Evolutionary conservation across 371 early-diverging fungal species (phyloP), one percentile per base, ranked within the genome.

Genomic region (Mortierella sp.): DNA sequence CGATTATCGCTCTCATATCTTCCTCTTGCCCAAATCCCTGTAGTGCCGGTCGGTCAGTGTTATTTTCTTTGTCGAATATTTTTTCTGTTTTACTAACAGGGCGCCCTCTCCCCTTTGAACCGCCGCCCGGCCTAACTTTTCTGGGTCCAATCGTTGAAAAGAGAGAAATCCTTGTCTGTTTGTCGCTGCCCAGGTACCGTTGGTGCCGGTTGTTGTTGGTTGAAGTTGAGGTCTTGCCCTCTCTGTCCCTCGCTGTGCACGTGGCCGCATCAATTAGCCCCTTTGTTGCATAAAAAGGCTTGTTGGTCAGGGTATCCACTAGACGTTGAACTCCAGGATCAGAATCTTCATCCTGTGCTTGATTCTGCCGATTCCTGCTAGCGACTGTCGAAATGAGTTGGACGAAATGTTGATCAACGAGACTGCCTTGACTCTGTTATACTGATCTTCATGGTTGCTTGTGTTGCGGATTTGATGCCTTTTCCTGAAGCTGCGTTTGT

Each of bases 1-100:
- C 38, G 68, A 68, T 68, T 38, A 65, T 68, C 68, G 68, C 68
- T 68, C 68, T 68, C 68, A 68, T 21, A 65, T 68, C 34, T 21
- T 34, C 63, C 34, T 38, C 24, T 63, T 34, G 5, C 68, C 7
- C 8, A 2, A 47, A 47, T 21, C 42, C 34, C 44, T 38, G 68
- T 2, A 21, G 68, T 24, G 68, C 44, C 42, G 24, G 68, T 68
- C 44, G 21, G 68, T 68, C 68, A 24, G 68, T 68, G 68, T 42
- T 68, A 26, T 57, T 31, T 63, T 34, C 38, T 34, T 38, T 38
- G 38, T 38, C 24, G 68, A 68, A 68, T 68, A 68, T 68, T 68
- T 68, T 65, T 68, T 68, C 42, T 38, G 68, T 68, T 34, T 42
- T 24, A 21, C 42, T 68, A 19, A 8, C 44, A 42, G 68, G 38